phyloP scores from a whole-genome alignment of 257 asterid species.

The Hygrophila difformis region DNA sequence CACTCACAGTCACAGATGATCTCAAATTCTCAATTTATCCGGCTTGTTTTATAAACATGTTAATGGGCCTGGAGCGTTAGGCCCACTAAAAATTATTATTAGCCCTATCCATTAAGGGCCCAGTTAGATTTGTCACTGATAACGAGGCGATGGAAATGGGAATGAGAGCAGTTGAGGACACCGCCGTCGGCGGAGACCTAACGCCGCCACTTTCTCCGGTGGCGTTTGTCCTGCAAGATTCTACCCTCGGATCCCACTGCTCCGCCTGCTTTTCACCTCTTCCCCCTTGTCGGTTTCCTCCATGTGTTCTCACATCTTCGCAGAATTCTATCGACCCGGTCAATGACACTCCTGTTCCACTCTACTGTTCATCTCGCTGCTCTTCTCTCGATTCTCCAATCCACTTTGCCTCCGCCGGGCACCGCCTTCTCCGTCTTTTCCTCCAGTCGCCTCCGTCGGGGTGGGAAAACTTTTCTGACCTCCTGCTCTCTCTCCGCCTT shows the following conservation, averaged over 20 bases:
- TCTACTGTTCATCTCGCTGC: constrained; percentile 70
- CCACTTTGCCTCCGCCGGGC: constrained; percentile 52
- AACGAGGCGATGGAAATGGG: too few species aligned
- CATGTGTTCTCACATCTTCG: constrained; percentile 12
- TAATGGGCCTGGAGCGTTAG: too few species aligned
- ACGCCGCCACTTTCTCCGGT: constrained; percentile 60
- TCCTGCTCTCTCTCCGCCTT: constrained; percentile 76
- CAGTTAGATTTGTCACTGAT: too few species aligned
- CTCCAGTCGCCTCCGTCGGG: constrained; percentile 22
- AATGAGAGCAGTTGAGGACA: constrained; percentile 41
- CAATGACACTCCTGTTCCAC: constrained; percentile 18
- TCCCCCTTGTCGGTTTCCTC: constrained; percentile 20
- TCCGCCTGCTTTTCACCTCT: constrained; percentile 60
- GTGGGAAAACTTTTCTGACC: constrained; percentile 39
- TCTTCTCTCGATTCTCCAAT: constrained; percentile 41
- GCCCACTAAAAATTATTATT: too few species aligned
- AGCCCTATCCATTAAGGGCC: too few species aligned
- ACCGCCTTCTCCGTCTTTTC: constrained; percentile 25
- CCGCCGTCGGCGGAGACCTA: constrained; percentile 44
- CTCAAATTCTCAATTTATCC: too few species aligned
- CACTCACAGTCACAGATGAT: too few species aligned
- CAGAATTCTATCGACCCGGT: constrained; percentile 12
- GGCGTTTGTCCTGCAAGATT: constrained; percentile 51
- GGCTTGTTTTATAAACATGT: too few species aligned
- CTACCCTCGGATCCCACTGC: constrained; percentile 49